Evolutionary conservation across 2,329 filamentous ascomycete genomes (phyloP).

Genomic region (Colletotrichum tropicale): DNA sequence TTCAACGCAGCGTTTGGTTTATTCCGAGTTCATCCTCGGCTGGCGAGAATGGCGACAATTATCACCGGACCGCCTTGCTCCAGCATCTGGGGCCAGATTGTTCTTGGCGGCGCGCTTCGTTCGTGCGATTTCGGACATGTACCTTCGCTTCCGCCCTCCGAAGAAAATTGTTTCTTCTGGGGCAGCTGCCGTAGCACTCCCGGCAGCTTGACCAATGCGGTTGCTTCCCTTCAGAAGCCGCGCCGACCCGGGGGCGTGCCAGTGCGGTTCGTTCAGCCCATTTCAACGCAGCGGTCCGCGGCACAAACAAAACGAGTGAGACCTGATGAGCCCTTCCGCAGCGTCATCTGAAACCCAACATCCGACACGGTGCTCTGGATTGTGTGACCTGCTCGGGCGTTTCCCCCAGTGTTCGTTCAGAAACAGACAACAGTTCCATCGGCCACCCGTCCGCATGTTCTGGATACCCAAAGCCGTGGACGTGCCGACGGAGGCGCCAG

Average conservation of each 20-base stretch:
- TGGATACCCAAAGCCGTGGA: not conserved
- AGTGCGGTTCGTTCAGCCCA: not conserved
- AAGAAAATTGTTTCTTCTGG: not conserved
- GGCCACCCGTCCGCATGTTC: not conserved
- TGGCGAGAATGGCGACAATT: not conserved
- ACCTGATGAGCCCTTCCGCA: not conserved
- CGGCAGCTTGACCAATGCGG: conserved; percentile 6
- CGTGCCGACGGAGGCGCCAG: not conserved
- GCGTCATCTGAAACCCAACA: conserved; percentile 16
- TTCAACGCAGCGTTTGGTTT: not conserved
- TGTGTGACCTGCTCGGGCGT: not conserved
- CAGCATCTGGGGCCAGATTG: not conserved
- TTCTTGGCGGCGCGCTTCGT: conserved; percentile 7
- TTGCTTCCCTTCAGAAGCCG: not conserved
- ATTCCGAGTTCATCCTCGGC: conserved; percentile 8
- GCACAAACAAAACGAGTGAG: conserved; percentile 3
- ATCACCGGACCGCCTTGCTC: not conserved
- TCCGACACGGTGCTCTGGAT: not conserved
- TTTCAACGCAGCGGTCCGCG: not conserved
- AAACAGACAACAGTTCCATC: not conserved
- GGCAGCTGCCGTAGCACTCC: not conserved
- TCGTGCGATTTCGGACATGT: conserved; percentile 13
- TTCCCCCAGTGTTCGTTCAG: not conserved
- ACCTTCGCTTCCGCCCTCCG: not conserved
- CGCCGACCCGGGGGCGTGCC: conserved; percentile 11